These are phyloP conservation scores for Vitis rotundifolia DNA, from an alignment of 164 flowering plant species.

Conservation along the genomic window DNA sequence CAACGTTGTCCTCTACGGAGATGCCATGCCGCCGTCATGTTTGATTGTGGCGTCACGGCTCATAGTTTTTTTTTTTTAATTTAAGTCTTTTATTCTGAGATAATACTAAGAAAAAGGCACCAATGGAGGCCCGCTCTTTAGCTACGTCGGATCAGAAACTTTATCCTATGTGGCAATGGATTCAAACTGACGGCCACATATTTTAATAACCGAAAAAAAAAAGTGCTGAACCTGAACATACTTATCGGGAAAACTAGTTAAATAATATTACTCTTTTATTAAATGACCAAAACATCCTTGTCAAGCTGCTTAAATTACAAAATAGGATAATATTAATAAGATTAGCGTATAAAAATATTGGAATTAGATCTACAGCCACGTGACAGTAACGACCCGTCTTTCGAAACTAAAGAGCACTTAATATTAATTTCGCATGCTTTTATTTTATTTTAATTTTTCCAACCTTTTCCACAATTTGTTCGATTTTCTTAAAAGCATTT, in stretches of 20 bases:
- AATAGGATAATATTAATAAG: too few species aligned
- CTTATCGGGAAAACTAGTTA: conserved; percentile 15
- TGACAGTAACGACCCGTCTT: neutral
- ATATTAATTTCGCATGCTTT: too few species aligned
- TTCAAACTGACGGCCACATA: conserved; percentile 10
- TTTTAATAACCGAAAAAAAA: neutral
- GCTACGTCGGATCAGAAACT: conserved; percentile 12
- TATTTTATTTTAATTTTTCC: too few species aligned
- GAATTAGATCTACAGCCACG: conserved; percentile 21
- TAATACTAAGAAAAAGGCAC: conserved; percentile 29
- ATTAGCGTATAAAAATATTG: neutral
- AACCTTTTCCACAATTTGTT: too few species aligned
- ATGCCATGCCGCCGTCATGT: conserved; percentile 13
- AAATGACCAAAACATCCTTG: conserved; percentile 12
- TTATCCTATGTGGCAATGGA: conserved; percentile 24
- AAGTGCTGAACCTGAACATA: conserved; percentile 13
- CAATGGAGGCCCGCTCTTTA: conserved; percentile 20
- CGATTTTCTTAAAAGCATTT: too few species aligned
- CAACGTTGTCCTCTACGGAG: conserved; percentile 17
- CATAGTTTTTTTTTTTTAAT: too few species aligned
- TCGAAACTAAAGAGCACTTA: too few species aligned
- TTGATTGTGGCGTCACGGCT: neutral
- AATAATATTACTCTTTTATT: neutral
- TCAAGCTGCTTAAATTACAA: neutral
- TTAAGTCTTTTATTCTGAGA: conserved; percentile 2